phyloP scores from a whole-genome alignment of 768 basidiomycete genomes.

The Termitomyces sp. region DNA sequence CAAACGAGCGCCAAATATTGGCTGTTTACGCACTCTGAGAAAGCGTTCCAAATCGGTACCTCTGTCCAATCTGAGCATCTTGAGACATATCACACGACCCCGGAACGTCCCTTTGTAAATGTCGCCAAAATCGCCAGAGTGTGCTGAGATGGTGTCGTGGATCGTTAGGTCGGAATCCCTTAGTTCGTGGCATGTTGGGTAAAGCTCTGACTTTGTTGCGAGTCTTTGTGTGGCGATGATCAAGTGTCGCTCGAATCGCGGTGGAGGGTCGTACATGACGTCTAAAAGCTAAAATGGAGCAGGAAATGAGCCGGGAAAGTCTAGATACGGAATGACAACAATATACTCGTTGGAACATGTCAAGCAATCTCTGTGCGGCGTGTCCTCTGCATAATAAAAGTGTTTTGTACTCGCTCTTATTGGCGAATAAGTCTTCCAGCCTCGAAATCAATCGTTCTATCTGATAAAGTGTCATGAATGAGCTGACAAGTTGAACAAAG shows the following conservation, averaged over 20 bases:
- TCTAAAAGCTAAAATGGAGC: not conserved
- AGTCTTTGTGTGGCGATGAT: constrained; percentile 4
- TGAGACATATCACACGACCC: not conserved
- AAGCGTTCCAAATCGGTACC: not conserved
- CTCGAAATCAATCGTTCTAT: not conserved
- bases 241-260: constrained; percentile 1
- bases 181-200: not conserved
- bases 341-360: constrained; percentile 6
- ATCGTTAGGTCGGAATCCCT: not conserved
- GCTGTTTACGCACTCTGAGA: not conserved
- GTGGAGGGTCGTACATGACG: constrained; percentile 1
- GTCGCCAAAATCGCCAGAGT: not conserved
- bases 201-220: not conserved
- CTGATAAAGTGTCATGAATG: not conserved
- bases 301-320: not conserved
- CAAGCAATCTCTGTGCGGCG: constrained; percentile 1
- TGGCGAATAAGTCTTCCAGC: constrained; percentile 2
- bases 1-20: no score
- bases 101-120: not conserved
- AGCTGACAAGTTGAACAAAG: not conserved
- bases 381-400: not conserved
- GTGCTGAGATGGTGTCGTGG: not conserved
- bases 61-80: not conserved
- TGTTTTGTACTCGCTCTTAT: not conserved
- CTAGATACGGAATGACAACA: not conserved